Base-by-base conservation (phyloP, 2,329 filamentous ascomycete species). In the Paracorniculantispora psalliotae region DNA sequence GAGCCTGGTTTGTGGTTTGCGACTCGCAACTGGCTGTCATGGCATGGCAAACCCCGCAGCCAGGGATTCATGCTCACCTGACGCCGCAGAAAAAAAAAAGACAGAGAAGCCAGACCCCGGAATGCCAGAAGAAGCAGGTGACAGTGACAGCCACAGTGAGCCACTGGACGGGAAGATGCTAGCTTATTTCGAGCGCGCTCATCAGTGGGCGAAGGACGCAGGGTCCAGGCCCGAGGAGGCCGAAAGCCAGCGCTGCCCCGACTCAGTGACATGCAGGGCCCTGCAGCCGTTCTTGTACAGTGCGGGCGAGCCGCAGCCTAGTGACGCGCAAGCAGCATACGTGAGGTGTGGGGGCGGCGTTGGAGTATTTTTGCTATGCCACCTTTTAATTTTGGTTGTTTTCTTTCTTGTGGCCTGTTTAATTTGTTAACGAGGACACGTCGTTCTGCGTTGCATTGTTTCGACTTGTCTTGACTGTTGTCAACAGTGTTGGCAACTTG, bases 121-220 rank as follows among this genome's bases (percentile, higher is more conserved):
- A 26, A 25, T n/a, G 41, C 41, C 41, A 37, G 52, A 55, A 55
- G 41, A 35, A 55, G 52, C 52, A 55, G 52, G 41, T 47, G 26
- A 15, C 21, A 15, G 4, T 30, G 7, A 9, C 19, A 23, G 19
- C 15, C n/a, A 19, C 12, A n/a, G 8, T 9, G n/a, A 41, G 21
- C 4, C 28, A 19, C 43, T 47, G 17, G 12, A 23, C 4, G 3
- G 4, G 23, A 10, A 44, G 37, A 33, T 54, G 26, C 37, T 39
- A 21, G 7, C 8, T 54, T 15, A 41, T 17, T 41, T 6, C 17
- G 37, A 41, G n/a, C 13, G 33, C 37, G 12, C 13, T 19, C 37
- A 15, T 41, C n/a, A 8, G 13, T 15, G n/a, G 37, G n/a, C 12
- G 15, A 13, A 5, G 37, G 37, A 41, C 37, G 37, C 37, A 41